These are phyloP conservation scores for Leucocoprinus sp. DNA, from an alignment of 768 basidiomycete genomes.

Conservation along the genomic window DNA sequence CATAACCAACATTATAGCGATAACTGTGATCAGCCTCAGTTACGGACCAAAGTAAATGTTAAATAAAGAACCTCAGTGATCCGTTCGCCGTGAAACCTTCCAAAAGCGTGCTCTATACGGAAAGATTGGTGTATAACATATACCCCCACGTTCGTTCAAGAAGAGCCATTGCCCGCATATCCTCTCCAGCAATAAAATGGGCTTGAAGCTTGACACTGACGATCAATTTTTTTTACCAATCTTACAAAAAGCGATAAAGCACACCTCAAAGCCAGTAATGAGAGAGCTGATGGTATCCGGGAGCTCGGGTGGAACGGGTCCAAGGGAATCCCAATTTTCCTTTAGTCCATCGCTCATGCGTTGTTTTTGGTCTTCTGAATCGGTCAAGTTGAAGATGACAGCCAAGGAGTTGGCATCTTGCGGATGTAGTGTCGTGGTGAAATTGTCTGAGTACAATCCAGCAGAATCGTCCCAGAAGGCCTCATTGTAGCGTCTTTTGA, in stretches of 20 bases:
- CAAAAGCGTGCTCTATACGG: conserved; percentile 31
- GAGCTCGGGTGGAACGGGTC: conserved; percentile 46
- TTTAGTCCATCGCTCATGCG: conserved; percentile 38
- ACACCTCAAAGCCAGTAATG: conserved; percentile 48
- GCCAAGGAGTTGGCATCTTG: conserved; percentile 55
- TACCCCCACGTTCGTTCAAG: conserved; percentile 51
- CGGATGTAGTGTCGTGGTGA: conserved; percentile 41
- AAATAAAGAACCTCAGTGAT: conserved; percentile 22
- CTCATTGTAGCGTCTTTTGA: conserved; percentile 42
- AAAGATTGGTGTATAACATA: conserved; percentile 46
- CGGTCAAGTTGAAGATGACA: conserved; percentile 43
- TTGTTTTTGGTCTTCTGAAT: conserved; percentile 26
- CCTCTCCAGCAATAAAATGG: conserved; percentile 47
- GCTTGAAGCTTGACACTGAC: conserved; percentile 37
- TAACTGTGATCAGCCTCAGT: conserved; percentile 25
- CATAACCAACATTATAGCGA: conserved; percentile 45
- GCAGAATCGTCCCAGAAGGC: conserved; percentile 41
- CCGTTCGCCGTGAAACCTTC: too few species aligned
- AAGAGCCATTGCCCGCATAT: conserved; percentile 43
- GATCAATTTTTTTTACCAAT: neutral
- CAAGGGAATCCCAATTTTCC: conserved; percentile 45
- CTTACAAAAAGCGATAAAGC: conserved; percentile 6
- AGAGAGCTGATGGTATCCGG: conserved; percentile 54
- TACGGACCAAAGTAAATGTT: neutral
- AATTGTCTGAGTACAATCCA: conserved; percentile 49